phyloP scores from a whole-genome alignment of 495 filamentous ascomycete species.

The Talaromyces stipitatus region DNA sequence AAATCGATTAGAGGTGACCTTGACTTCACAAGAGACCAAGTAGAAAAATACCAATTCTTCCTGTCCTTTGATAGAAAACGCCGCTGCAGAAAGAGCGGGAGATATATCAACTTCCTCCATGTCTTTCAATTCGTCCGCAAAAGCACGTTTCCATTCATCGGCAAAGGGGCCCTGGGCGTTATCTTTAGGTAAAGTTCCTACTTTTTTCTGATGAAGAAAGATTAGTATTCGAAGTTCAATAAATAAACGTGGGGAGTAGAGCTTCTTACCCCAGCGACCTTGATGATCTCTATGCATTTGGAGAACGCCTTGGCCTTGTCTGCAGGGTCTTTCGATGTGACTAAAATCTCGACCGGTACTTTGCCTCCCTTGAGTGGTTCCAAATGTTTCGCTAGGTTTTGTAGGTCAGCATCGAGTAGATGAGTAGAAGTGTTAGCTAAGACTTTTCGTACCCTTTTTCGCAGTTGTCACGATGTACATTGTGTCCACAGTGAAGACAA shows the following conservation, averaged over 20 bases:
- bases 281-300: conserved; percentile 77
- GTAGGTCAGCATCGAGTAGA: conserved; percentile 4
- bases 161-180: conserved; percentile 78
- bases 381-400: conserved; percentile 70
- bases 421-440: conserved; percentile 15
- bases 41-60: conserved; percentile 59
- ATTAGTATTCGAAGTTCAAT: conserved; percentile 15
- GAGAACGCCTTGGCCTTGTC: conserved; percentile 82
- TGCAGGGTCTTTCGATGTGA: conserved; percentile 82
- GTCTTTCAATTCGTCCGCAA: conserved; percentile 67
- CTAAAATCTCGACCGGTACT: conserved; percentile 79
- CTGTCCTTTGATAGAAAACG: conserved; percentile 94
- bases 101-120: conserved; percentile 84
- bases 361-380: conserved; percentile 89
- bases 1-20: conserved; percentile 1
- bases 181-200: conserved; percentile 81
- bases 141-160: conserved; percentile 89
- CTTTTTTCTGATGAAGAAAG: conserved; percentile 59
- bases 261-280: conserved; percentile 67
- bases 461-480: conserved; percentile 89
- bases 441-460: conserved; percentile 71
- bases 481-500: conserved; percentile 81
- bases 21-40: background rate
- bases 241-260: background rate
- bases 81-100: conserved; percentile 68